These are phyloP conservation scores for Thinopyrum elongatum DNA, from an alignment of 176 grass and related monocot species.

Conservation along the genomic window DNA sequence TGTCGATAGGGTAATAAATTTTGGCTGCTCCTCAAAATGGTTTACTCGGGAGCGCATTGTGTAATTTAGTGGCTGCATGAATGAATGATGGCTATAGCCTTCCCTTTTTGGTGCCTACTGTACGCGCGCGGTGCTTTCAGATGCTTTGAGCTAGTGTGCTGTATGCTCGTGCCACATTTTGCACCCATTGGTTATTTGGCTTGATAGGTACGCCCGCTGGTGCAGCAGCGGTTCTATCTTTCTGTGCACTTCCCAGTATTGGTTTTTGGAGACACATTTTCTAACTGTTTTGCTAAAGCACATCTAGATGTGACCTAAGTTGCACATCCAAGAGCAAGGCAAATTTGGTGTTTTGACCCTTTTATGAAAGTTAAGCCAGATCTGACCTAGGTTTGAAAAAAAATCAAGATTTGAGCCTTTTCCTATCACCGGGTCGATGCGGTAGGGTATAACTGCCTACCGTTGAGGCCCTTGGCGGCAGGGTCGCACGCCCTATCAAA, in stretches of 20 bases:
- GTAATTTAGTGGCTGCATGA: not conserved
- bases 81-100: not conserved
- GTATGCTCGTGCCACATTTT: not conserved
- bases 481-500: too few species aligned
- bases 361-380: too few species aligned
- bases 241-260: not conserved
- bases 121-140: not conserved
- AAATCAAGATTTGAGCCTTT: too few species aligned
- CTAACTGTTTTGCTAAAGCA: not conserved
- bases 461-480: too few species aligned
- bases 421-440: too few species aligned
- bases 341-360: too few species aligned
- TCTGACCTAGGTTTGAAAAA: too few species aligned
- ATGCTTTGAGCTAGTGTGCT: not conserved
- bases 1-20: constrained; percentile 44
- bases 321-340: too few species aligned
- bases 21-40: not conserved
- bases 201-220: too few species aligned
- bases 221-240: not conserved
- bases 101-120: not conserved
- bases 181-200: too few species aligned
- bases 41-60: not conserved
- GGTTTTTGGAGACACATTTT: not conserved
- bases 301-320: too few species aligned
- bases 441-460: too few species aligned